Evolutionary conservation across 345 rosid genomes (phyloP).

Genomic region (Firmiana major): DNA sequence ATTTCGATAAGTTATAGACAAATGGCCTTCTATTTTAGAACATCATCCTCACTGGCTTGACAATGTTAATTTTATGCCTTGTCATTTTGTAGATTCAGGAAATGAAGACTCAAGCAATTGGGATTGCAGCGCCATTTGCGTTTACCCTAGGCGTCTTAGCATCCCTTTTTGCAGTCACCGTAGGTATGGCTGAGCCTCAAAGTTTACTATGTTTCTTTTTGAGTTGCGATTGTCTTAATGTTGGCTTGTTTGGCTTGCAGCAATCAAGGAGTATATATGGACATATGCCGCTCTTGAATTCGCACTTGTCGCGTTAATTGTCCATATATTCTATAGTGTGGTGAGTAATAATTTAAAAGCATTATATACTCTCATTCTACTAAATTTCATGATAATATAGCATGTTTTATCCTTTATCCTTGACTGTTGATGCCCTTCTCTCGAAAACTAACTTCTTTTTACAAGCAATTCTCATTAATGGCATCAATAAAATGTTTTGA

Average conservation of each 20-base stretch:
- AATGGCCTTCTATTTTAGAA: neutral
- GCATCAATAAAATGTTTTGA: neutral
- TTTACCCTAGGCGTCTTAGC: constrained; percentile 67
- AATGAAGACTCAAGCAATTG: constrained; percentile 63
- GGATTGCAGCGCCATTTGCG: constrained; percentile 86
- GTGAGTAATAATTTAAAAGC: constrained; percentile 38
- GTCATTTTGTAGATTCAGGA: constrained; percentile 48
- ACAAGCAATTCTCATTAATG: neutral
- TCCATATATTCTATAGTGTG: constrained; percentile 54
- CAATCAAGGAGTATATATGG: constrained; percentile 85
- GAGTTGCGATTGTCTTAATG: neutral
- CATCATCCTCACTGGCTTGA: constrained; percentile 1
- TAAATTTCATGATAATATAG: neutral
- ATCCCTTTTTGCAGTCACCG: constrained; percentile 63
- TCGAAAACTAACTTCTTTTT: neutral
- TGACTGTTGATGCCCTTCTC: neutral
- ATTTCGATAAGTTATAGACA: neutral
- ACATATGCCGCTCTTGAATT: constrained; percentile 92
- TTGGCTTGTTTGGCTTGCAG: constrained; percentile 38
- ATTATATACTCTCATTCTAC: neutral
- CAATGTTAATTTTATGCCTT: constrained; percentile 7
- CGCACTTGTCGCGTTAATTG: constrained; percentile 60
- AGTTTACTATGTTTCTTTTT: neutral
- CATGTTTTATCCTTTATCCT: neutral
- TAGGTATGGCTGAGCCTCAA: constrained; percentile 43